Percentiles rank a stretch among this genome's conserved stretches.
Evolutionary conservation across 164 flowering plant genomes (phyloP).

Genomic region (Macadamia tetraphylla): DNA sequence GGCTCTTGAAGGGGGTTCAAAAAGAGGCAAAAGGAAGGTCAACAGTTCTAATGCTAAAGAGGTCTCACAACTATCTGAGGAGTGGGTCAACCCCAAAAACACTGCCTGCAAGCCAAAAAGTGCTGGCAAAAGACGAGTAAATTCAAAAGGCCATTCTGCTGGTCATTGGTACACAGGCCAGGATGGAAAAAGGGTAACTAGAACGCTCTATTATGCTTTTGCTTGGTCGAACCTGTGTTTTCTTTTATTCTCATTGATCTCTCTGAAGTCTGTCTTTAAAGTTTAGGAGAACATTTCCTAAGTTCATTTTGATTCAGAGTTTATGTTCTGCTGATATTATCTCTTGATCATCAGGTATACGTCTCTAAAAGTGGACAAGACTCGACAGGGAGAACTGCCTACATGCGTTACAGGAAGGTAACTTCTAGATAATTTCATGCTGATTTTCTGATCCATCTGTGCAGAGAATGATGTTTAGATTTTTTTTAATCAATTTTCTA

Average conservation of each 20-base stretch:
- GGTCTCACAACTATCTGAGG: conserved; percentile 28
- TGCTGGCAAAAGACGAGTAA: conserved; percentile 68
- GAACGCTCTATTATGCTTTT: not conserved
- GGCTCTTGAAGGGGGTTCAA: conserved; percentile 20
- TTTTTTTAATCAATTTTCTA: too few relatives aligned
- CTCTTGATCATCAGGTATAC: conserved; percentile 51
- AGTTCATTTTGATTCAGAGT: too few relatives aligned
- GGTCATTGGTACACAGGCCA: conserved; percentile 72
- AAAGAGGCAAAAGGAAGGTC: conserved; percentile 27
- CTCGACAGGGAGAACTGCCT: conserved; percentile 64
- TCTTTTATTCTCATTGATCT: not conserved
- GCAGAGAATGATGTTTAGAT: not conserved
- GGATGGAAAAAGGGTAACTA: conserved; percentile 64
- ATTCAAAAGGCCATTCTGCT: conserved; percentile 39
- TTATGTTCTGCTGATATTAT: too few relatives aligned
- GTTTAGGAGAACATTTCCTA: not conserved
- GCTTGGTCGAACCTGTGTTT: not conserved
- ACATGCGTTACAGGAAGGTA: conserved; percentile 71
- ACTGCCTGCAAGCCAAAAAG: conserved; percentile 35
- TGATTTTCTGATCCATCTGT: not conserved
- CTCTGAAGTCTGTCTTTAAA: not conserved
- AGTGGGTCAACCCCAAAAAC: conserved; percentile 61
- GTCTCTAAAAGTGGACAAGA: conserved; percentile 59
- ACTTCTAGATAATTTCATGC: not conserved
- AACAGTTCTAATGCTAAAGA: conserved; percentile 27